Base-by-base conservation (phyloP, 1,284 basidiomycete species). In the Marasmius oreades region DNA sequence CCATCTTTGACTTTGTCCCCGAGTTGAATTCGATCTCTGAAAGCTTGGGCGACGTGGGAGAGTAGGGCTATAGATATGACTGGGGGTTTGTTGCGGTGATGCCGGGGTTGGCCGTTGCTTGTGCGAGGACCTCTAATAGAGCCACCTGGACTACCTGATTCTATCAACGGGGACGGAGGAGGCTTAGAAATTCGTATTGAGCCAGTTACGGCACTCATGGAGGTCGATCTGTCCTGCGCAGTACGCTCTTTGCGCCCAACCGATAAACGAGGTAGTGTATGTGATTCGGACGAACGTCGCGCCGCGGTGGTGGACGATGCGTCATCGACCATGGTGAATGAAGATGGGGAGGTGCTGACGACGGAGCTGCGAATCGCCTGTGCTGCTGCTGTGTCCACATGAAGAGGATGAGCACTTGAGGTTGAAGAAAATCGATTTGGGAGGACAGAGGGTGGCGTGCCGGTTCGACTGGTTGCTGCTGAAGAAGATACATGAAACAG, bases 11-110 rank as follows among this genome's bases (percentile, higher is more conserved):
- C 75, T 42, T 90, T 82, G 69, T 98, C 95, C 10, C 80, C 69
- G 24, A 95, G 77, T 8, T 77, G 68, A 66, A 99, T 86, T 46
- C 93, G 86, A 59, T 90, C 82, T 55, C 88, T 88, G 77, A 99
- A 98, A 2, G 94, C 93, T 60, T 93, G 92, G 1, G 96, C 95
- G 10, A 99, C 95, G 53, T 88, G 88, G 28, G 95, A 98, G 5
- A 99, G 82, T 18, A 99, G 77, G 1, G 97, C 96, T 6, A 97
- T 95, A 72, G 98, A 97, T 51, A 98, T 88, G 45, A 91, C 78
- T 11, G 91, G 90, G n/a, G 85, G 78, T 63, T 82, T 80, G 53
- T 75, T 56, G 68, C 66, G 51, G 76, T 75, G 43, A 68, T 75
- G 39, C 81, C 81, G 2, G 82, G 83, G 55, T 77, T 73, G 31